These are phyloP conservation scores for Periconia digitata DNA, from an alignment of 2,329 filamentous ascomycete species.

Conservation along the genomic window DNA sequence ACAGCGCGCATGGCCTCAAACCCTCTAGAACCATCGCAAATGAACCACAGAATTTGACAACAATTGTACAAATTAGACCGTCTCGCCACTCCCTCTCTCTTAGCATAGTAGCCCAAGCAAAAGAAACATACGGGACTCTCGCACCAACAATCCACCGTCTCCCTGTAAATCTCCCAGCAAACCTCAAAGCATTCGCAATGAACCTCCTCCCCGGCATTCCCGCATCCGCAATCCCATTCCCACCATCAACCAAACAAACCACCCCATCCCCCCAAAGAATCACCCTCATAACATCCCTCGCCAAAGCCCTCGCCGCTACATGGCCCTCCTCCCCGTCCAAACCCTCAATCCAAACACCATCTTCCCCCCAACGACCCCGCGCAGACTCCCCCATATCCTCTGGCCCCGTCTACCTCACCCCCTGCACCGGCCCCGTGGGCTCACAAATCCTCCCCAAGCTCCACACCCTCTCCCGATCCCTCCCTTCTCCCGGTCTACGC, in stretches of 20 bases:
- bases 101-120: constrained; percentile 20
- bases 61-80: background rate
- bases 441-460: constrained; percentile 28
- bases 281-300: constrained; percentile 31
- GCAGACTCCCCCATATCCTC: constrained; percentile 24
- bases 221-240: constrained; percentile 17
- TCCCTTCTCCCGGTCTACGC: constrained; percentile 27
- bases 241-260: constrained; percentile 1
- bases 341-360: too few relatives aligned
- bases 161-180: constrained; percentile 8
- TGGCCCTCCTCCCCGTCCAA: constrained; percentile 17
- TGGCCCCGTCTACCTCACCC: constrained; percentile 10
- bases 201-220: constrained; percentile 25
- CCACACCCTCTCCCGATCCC: constrained; percentile 17
- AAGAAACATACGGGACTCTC: constrained; percentile 18
- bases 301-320: constrained; percentile 25
- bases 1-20: too few relatives aligned
- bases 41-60: background rate
- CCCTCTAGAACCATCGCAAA: background rate
- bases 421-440: constrained; percentile 34
- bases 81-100: constrained; percentile 10
- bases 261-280: constrained; percentile 14
- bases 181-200: constrained; percentile 29
- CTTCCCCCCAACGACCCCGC: constrained; percentile 7
- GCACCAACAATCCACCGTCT: constrained; percentile 22